Conservation (phyloP, 805 yeast species). For the Hanseniaspora lachancei region DNA sequence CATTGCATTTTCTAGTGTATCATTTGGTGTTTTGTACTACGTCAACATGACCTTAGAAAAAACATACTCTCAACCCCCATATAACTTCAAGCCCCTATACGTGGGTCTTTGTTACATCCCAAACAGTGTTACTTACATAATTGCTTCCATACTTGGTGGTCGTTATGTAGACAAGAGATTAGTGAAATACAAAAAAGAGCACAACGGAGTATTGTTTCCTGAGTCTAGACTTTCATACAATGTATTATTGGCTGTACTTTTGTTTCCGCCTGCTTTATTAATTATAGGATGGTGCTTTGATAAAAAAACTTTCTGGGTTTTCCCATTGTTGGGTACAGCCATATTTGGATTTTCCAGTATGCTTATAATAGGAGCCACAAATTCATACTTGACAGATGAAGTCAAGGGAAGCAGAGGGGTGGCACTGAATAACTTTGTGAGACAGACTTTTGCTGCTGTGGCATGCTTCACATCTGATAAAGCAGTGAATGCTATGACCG, state of each 20-base stretch:
- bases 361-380: constrained; percentile 70
- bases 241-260: constrained; percentile 47
- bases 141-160: constrained; percentile 73
- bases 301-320: constrained; percentile 54
- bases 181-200: constrained; percentile 39
- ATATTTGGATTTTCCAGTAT: constrained; percentile 70
- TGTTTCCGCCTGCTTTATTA: constrained; percentile 52
- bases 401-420: constrained; percentile 79
- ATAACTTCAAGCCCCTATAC: constrained; percentile 50
- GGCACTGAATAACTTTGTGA: constrained; percentile 62
- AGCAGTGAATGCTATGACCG: constrained; percentile 48
- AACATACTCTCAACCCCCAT: constrained; percentile 50
- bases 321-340: constrained; percentile 71
- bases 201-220: constrained; percentile 51
- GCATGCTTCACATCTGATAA: constrained; percentile 71
- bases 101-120: constrained; percentile 73
- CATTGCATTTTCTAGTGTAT: constrained; percentile 52
- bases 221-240: constrained; percentile 72
- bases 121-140: constrained; percentile 61
- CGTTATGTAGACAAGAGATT: constrained; percentile 59
- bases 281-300: constrained; percentile 77
- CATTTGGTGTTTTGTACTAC: constrained; percentile 57
- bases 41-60: constrained; percentile 62
- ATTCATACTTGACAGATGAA: constrained; percentile 70
- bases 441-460: constrained; percentile 61